Base-by-base conservation (phyloP, 2,329 filamentous ascomycete species). In the Cercospora nicotianae region DNA sequence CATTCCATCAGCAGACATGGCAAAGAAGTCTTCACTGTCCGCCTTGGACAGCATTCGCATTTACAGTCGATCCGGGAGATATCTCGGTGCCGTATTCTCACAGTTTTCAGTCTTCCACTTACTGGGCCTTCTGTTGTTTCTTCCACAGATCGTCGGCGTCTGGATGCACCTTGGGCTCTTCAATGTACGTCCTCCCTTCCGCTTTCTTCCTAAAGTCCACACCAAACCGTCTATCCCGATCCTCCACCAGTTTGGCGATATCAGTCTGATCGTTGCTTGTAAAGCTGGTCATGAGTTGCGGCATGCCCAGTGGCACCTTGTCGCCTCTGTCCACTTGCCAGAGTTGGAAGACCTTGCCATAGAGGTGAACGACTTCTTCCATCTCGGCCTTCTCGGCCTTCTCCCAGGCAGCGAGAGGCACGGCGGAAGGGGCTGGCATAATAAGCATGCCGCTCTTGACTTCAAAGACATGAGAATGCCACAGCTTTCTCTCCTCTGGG, bases 281-380 rank as follows among this genome's bases (percentile, higher is more conserved):
- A 69, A 83, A 89, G 74, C 88, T 90, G 69, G 84, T 87, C 86
- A 91, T 90, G 72, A 91, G 78, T 78, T 89, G 79, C 65, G 89
- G 88, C 69, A 80, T 76, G 0, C 89, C 88, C 70, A 90, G 75
- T 1, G 89, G 89, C 64, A 90, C 73, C 62, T 81, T 79, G 75
- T 94, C 87, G 0, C 91, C 91, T 5, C 86, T 83, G 79, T 96
- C 92, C 16, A 90, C 87, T 84, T 96, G 91, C 93, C 93, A 96
- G 51, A 95, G 83, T 77, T 96, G 92, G 78, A 90, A 95, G 1
- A 90, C 87, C 77, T 96, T 96, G 9, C 93, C 93, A 75, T 96
- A 96, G 2, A 95, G 77, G 0, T 86, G 83, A 3, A 92, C 81
- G 0, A 95, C 84, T 67, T 93, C 85, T 70, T 90, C 87, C 91